A percentile compares a stretch with the other conserved stretches of the same genome.
Evolutionary conservation across 2,329 filamentous ascomycete species (phyloP).

Genomic region (Fusarium sp.): DNA sequence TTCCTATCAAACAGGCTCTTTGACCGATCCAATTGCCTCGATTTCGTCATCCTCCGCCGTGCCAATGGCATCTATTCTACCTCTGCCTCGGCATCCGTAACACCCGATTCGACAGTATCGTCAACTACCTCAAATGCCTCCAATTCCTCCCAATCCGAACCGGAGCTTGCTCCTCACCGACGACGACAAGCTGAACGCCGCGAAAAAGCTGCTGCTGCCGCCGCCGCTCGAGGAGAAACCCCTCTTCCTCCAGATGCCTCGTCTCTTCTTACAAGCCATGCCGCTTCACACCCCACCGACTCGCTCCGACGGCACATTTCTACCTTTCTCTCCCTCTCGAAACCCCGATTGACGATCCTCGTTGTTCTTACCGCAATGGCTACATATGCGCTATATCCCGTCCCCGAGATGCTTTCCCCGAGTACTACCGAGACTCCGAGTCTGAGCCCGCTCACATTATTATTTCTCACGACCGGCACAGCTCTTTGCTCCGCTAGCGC

Average conservation of each 20-base stretch:
- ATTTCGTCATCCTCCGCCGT: constrained; percentile 46
- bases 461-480: constrained; percentile 92
- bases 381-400: constrained; percentile 92
- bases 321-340: constrained; percentile 90
- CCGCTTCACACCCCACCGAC: constrained; percentile 60
- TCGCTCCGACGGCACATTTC: constrained; percentile 76
- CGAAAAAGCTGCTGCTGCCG: constrained; percentile 36
- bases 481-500: constrained; percentile 90
- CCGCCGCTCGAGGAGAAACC: constrained; percentile 33
- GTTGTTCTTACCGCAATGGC: constrained; percentile 92
- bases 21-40: constrained; percentile 52
- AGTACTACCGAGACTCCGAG: constrained; percentile 77
- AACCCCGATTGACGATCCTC: constrained; percentile 91
- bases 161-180: constrained; percentile 49
- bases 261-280: constrained; percentile 65
- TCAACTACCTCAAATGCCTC: constrained; percentile 32
- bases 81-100: constrained; percentile 32
- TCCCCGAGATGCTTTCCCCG: constrained; percentile 84
- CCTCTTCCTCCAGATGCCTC: constrained; percentile 64
- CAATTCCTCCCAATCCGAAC: constrained; percentile 34
- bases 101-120: constrained; percentile 31
- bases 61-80: constrained; percentile 45
- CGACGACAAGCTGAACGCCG: constrained; percentile 48
- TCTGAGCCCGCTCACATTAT: constrained; percentile 87
- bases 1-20: constrained; percentile 53